Conservation (phyloP, 2,329 filamentous ascomycete genomes). For the Pseudogymnoascus sp. region DNA sequence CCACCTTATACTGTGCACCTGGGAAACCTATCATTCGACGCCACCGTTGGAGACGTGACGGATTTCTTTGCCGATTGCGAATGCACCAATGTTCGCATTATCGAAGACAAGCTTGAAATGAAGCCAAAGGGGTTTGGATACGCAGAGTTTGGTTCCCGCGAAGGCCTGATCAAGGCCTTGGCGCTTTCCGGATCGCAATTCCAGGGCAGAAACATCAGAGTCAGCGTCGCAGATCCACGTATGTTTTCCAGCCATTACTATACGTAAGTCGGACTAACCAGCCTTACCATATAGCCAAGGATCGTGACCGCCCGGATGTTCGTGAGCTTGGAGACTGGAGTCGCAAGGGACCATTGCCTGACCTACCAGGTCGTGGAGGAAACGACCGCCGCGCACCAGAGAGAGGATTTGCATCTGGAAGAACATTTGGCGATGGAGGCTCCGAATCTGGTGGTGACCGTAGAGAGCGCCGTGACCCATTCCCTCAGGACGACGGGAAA, state of each 20-base stretch:
- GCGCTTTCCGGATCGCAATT: constrained; percentile 73
- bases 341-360: constrained; percentile 80
- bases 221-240: constrained; percentile 98
- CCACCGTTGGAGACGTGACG: constrained; percentile 71
- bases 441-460: constrained; percentile 51
- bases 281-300: constrained; percentile 58
- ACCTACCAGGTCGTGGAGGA: constrained; percentile 51
- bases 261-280: constrained; percentile 26
- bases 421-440: constrained; percentile 34
- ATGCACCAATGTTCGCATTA: constrained; percentile 85
- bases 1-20: constrained; percentile 94
- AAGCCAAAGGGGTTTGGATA: constrained; percentile 98
- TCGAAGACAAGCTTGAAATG: constrained; percentile 88
- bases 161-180: constrained; percentile 87
- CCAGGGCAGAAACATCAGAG: constrained; percentile 80
- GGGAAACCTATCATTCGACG: constrained; percentile 94
- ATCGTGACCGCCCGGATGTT: constrained; percentile 59
- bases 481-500: constrained; percentile 63
- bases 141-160: constrained; percentile 81
- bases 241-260: constrained; percentile 37
- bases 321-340: constrained; percentile 87
- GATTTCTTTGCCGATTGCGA: constrained; percentile 81
- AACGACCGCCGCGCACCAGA: constrained; percentile 40
- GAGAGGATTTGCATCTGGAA: constrained; percentile 42
- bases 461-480: constrained; percentile 60